Conservation (phyloP, 2,329 filamentous ascomycete genomes). For the Microascus cirrosus region DNA sequence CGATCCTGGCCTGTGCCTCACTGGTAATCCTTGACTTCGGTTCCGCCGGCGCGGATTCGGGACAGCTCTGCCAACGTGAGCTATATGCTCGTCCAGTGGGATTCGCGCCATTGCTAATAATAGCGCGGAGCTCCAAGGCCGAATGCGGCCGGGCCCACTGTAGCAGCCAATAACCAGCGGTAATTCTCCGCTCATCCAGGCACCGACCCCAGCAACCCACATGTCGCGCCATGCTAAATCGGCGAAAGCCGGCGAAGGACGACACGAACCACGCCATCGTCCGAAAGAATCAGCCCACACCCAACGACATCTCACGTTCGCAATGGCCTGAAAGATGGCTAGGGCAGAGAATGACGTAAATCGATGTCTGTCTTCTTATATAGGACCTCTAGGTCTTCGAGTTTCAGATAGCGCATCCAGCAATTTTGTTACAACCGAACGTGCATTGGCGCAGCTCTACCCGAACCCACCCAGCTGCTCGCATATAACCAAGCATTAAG, state of each 20-base stretch:
- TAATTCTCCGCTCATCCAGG: background rate
- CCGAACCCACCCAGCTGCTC: background rate
- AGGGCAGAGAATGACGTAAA: background rate
- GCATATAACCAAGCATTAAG: background rate
- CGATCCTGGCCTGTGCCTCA: too few relatives aligned
- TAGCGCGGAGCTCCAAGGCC: too few relatives aligned
- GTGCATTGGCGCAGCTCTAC: background rate
- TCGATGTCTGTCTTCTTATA: background rate
- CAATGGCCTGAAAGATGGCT: background rate
- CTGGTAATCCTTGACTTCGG: too few relatives aligned
- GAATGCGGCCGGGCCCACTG: too few relatives aligned
- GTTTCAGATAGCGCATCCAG: too few relatives aligned
- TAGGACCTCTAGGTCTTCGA: background rate
- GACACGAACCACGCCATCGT: conserved; percentile 1
- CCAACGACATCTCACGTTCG: background rate
- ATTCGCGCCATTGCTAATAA: too few relatives aligned
- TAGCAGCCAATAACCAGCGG: background rate
- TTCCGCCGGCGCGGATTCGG: too few relatives aligned
- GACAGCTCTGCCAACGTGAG: too few relatives aligned
- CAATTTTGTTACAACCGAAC: too few relatives aligned
- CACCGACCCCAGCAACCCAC: background rate
- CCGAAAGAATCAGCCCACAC: background rate
- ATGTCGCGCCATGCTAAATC: background rate
- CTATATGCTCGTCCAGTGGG: too few relatives aligned
- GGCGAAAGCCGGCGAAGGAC: background rate